Evolutionary conservation across 169 alveolate species (phyloP), one percentile per base, ranked within the genome.

Genomic region (Cryptosporidium ubiquitum): DNA sequence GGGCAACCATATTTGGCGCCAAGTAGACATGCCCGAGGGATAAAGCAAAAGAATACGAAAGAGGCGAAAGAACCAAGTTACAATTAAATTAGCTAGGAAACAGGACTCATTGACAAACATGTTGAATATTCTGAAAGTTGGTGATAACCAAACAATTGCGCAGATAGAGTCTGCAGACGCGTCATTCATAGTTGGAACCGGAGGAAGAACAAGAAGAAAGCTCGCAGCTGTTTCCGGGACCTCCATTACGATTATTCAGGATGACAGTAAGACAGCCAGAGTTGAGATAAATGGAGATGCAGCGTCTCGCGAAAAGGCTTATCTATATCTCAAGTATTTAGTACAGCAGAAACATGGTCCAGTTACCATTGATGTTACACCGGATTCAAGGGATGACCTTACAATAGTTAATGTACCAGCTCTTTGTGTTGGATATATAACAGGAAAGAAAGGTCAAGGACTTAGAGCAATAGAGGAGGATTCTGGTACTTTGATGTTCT

Each of bases 311-410:
- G 94, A 91, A 35, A 73, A 70, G 60, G 95, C 95, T n/a, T 84
- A 71, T 52, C 69, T 91, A 60, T 92, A 92, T 70, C 79, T 85
- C 40, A 91, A 91, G 18, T 85, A 91, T 58, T 86, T 92, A 39
- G 74, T 92, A 85, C 92, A 91, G 69, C 95, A 92, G 75, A 86
- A 93, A 20, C 92, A 91, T 20, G 95, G 95, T 1, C 93, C 95
- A n/a, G 95, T 92, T 33, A 79, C 70, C 31, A 89, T 92, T 26
- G 92, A 89, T 9, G 86, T 75, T 7, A 86, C 71, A 23, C 91
- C 92, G 7, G 93, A 85, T 40, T 70, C 69, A 31, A 60, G 93
- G 37, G 93, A 89, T 58, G 94, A 92, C 66, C 85, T 92, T 33
- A 86, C 94, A 12, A 69, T 86, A 58, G 66, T 92, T 51, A 33